These are phyloP conservation scores for Solidago caesia DNA, from an alignment of 129 eudicot genomes.

Conservation along the genomic window DNA sequence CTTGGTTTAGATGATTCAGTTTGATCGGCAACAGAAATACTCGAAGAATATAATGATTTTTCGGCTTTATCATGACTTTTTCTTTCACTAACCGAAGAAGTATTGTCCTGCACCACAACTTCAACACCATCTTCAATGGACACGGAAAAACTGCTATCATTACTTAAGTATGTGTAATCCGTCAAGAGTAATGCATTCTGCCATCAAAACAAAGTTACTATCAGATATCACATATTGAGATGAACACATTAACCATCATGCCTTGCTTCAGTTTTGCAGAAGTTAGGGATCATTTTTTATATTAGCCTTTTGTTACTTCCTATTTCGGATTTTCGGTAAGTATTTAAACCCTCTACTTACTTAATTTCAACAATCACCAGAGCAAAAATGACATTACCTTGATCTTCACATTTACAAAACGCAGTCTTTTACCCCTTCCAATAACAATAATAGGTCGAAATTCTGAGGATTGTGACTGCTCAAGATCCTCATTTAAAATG, in stretches of 20 bases:
- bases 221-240: slow-evolving; percentile 12
- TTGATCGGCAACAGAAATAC: slow-evolving; percentile 38
- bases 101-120: slow-evolving; percentile 44
- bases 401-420: slow-evolving; percentile 79
- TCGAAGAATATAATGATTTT: slow-evolving; percentile 32
- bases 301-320: slow-evolving; percentile 10
- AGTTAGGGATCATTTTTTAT: slow-evolving; percentile 3
- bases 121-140: slow-evolving; percentile 82
- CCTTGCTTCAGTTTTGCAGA: background rate
- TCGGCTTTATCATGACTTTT: slow-evolving; percentile 34
- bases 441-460: slow-evolving; percentile 73
- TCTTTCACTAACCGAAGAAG: slow-evolving; percentile 26
- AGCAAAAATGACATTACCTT: slow-evolving; percentile 50
- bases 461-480: slow-evolving; percentile 50
- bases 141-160: slow-evolving; percentile 78
- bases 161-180: slow-evolving; percentile 77
- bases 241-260: background rate
- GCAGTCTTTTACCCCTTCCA: slow-evolving; percentile 85
- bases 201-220: slow-evolving; percentile 6
- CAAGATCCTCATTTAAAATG: slow-evolving; percentile 45
- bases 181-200: slow-evolving; percentile 86
- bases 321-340: background rate
- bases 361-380: slow-evolving; percentile 14
- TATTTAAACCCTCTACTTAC: background rate
- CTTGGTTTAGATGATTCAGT: slow-evolving; percentile 54